These are phyloP conservation scores for Phyllosticta paracitricarpa DNA, from an alignment of 2,329 filamentous ascomycete genomes.

Conservation along the genomic window DNA sequence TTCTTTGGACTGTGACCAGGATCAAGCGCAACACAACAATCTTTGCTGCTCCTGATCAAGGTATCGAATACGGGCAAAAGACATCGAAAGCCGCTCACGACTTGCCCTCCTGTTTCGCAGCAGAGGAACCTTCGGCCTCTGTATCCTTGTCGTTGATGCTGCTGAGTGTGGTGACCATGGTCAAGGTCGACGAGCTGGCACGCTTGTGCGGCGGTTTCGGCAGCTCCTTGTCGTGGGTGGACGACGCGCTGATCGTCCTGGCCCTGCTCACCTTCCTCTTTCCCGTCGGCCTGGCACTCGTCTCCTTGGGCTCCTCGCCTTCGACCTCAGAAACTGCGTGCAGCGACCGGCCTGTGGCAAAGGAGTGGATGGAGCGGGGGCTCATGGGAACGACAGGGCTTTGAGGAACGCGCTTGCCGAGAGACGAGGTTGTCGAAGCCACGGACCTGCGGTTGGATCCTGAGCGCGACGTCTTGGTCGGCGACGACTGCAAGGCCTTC, in stretches of 20 bases:
- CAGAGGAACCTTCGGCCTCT: background rate
- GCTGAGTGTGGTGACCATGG: background rate
- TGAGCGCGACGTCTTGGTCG: background rate
- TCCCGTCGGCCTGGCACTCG: background rate
- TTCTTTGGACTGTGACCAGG: too few species aligned
- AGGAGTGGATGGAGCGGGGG: background rate
- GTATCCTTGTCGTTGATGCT: background rate
- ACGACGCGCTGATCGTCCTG: background rate
- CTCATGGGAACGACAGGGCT: background rate
- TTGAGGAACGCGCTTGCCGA: background rate
- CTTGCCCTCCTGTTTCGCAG: background rate
- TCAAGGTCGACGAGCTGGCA: background rate
- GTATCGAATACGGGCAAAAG: too few species aligned
- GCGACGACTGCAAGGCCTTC: background rate
- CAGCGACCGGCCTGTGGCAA: background rate
- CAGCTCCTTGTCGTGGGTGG: background rate
- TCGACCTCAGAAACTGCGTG: background rate
- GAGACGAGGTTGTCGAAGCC: slow-evolving; percentile 7
- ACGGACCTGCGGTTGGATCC: background rate
- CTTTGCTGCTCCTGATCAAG: too few species aligned
- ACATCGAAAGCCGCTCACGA: background rate
- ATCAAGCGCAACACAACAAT: too few species aligned
- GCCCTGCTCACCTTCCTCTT: background rate
- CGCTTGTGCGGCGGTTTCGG: background rate
- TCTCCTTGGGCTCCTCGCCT: background rate